Conservation (phyloP, 2,329 filamentous ascomycete genomes). For the Ceratocystis variospora region DNA sequence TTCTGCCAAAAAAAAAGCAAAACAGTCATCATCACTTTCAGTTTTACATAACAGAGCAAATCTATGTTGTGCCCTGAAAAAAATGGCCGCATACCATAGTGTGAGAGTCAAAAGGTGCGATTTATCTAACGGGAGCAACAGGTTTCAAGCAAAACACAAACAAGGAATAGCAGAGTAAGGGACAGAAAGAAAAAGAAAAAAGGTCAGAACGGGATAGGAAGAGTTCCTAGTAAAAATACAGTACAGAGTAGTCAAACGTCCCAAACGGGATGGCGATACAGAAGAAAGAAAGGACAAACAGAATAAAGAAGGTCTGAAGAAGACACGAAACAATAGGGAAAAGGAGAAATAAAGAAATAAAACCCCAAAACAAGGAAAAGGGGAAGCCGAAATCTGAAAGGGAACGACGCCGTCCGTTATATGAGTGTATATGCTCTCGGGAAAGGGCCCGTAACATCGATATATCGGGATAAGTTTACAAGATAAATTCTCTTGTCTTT, state of each 20-base stretch:
- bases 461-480: conserved; percentile 6
- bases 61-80: neutral
- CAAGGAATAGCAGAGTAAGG: neutral
- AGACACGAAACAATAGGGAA: neutral
- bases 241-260: neutral
- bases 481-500: neutral
- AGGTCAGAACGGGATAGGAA: neutral
- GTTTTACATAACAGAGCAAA: neutral
- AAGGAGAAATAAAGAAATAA: neutral
- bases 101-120: neutral
- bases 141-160: neutral
- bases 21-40: neutral
- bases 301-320: neutral
- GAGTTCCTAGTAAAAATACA: conserved; percentile 4
- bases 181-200: neutral
- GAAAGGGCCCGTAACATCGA: neutral
- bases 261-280: neutral
- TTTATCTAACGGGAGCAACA: neutral
- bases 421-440: neutral
- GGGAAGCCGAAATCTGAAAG: neutral
- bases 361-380: neutral
- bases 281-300: neutral
- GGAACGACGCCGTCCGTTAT: neutral
- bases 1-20: neutral
- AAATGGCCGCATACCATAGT: neutral